phyloP scores from a whole-genome alignment of 371 early-diverging fungal genomes.

The Nematocida major region DNA sequence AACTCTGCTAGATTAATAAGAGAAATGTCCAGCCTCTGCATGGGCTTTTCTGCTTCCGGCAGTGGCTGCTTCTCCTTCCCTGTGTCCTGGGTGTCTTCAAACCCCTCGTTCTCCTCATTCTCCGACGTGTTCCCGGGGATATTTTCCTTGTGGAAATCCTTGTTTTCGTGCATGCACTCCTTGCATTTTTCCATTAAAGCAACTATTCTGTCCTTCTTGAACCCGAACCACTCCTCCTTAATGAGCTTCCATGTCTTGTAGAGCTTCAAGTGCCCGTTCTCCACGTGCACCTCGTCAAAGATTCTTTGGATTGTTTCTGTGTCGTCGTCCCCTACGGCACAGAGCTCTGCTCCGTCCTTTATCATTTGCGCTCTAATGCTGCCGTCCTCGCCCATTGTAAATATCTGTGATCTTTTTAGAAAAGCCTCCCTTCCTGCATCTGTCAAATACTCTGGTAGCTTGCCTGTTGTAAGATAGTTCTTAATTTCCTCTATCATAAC shows the following conservation, averaged over 20 bases:
- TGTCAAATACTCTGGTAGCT: not conserved
- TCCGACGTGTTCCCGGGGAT: not conserved
- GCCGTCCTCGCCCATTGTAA: not conserved
- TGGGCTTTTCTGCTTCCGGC: not conserved
- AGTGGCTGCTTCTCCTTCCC: not conserved
- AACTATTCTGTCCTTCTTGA: not conserved
- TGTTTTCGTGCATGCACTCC: not conserved
- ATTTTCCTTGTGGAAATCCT: not conserved
- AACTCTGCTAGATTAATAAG: not conserved
- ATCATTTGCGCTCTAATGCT: not conserved
- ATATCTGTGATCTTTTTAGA: not conserved
- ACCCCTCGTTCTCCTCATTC: not conserved
- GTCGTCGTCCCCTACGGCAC: conserved; percentile 1
- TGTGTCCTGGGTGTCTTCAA: not conserved
- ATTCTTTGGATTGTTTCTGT: not conserved
- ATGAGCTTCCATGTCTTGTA: not conserved
- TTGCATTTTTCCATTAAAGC: not conserved
- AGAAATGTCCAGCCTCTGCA: not conserved
- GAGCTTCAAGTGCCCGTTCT: not conserved
- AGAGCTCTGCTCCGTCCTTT: not conserved
- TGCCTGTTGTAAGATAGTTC: not conserved
- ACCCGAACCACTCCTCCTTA: conserved; percentile 4
- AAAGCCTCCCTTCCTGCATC: not conserved
- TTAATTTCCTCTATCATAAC: not conserved
- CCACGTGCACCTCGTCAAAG: not conserved